Conservation (phyloP, 75 land plant species). For the Pinus taeda region DNA sequence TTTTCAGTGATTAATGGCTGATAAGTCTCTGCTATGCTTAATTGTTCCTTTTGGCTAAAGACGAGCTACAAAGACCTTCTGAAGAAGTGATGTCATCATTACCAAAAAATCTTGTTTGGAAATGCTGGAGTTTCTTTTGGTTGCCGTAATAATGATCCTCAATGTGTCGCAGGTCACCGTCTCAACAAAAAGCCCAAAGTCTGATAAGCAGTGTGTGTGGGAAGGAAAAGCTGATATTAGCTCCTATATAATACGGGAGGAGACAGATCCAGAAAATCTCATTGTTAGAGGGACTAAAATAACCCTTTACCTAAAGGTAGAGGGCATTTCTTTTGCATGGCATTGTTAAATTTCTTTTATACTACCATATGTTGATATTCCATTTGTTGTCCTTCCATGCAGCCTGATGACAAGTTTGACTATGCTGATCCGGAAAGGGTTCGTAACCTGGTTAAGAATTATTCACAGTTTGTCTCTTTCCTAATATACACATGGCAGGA, state of each 20-base stretch:
- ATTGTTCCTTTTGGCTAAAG: too few relatives aligned
- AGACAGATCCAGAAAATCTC: slow-evolving; percentile 74
- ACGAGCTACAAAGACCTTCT: too few relatives aligned
- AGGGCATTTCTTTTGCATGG: neutral
- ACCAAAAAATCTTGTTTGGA: too few relatives aligned
- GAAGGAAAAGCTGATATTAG: slow-evolving; percentile 71
- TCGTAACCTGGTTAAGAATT: slow-evolving; percentile 80
- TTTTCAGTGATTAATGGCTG: neutral
- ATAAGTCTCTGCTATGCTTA: too few relatives aligned
- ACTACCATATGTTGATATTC: neutral
- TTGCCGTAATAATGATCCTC: neutral
- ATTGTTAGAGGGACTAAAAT: slow-evolving; percentile 71
- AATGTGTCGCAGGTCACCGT: slow-evolving; percentile 54
- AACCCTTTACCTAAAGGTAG: slow-evolving; percentile 66
- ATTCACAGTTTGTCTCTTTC: slow-evolving; percentile 96
- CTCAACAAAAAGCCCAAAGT: slow-evolving; percentile 80
- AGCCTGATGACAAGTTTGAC: slow-evolving; percentile 91
- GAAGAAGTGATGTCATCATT: too few relatives aligned
- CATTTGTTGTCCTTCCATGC: slow-evolving; percentile 18
- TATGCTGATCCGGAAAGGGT: slow-evolving; percentile 71
- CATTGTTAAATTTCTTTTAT: neutral
- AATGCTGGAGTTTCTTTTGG: neutral
- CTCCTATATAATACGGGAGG: slow-evolving; percentile 67
- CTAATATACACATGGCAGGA: slow-evolving; percentile 96
- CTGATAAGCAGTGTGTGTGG: slow-evolving; percentile 90